Percentiles rank a stretch among this genome's conserved stretches.
Conservation (phyloP, 1,284 basidiomycete species). For the Quambalaria eucalypti region DNA sequence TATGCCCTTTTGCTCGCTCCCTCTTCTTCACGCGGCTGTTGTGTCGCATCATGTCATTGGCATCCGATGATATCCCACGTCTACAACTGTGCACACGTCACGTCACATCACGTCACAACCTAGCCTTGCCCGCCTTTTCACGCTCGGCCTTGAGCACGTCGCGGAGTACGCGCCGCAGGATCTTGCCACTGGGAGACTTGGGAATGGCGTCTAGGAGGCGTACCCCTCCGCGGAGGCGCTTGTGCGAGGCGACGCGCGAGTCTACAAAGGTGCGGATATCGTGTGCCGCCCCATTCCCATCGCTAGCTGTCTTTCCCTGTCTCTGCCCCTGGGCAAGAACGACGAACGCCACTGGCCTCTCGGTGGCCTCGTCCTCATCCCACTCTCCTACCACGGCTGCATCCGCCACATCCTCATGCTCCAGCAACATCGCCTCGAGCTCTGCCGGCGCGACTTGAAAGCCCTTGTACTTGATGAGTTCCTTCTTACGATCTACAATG, state of each 20-base stretch:
- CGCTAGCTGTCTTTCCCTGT: no score
- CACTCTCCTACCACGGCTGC: conserved; percentile 34
- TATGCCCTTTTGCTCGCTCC: no score
- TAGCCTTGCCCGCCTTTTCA: background rate
- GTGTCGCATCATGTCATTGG: no score
- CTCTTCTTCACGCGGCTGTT: no score
- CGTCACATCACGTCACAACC: background rate
- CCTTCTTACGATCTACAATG: conserved; percentile 40
- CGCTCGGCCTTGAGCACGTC: conserved; percentile 22
- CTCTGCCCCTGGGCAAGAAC: conserved; percentile 30
- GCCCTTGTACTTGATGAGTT: conserved; percentile 42
- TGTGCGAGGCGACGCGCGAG: conserved; percentile 42
- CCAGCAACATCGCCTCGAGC: conserved; percentile 18
- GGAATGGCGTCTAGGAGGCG: conserved; percentile 30
- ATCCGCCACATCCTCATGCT: conserved; percentile 16
- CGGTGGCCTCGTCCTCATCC: conserved; percentile 47
- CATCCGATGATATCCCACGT: no score
- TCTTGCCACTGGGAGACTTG: conserved; percentile 42
- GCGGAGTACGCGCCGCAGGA: conserved; percentile 34
- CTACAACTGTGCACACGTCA: no score
- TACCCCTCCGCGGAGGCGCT: conserved; percentile 45
- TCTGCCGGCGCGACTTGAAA: conserved; percentile 39
- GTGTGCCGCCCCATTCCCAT: no score
- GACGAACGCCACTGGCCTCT: conserved; percentile 44
- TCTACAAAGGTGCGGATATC: no score